A percentile compares a stretch with the other conserved stretches of the same genome.
phyloP scores from a whole-genome alignment of 2,329 filamentous ascomycete species.

The Scytalidium sp. region DNA sequence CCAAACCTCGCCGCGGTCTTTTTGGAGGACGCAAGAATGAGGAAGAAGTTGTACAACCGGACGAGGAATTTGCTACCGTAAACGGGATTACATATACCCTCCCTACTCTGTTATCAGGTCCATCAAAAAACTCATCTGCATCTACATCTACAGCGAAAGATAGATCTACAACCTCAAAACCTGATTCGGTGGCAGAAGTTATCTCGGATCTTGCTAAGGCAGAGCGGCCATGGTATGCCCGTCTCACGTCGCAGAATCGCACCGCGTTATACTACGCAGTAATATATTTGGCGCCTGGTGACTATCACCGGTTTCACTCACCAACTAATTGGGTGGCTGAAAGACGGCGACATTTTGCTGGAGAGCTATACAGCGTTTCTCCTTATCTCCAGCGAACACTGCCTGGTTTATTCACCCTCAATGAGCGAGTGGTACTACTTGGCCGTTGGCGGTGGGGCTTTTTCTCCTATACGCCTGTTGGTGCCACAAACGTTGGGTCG shows the following conservation, averaged over 20 bases:
- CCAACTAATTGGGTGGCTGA: constrained; percentile 95
- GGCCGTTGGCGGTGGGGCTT: constrained; percentile 97
- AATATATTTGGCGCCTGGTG: constrained; percentile 92
- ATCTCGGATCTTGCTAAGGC: constrained; percentile 77
- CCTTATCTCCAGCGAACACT: constrained; percentile 92
- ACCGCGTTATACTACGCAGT: constrained; percentile 89
- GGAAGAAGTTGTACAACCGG: constrained; percentile 68
- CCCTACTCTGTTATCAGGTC: constrained; percentile 81
- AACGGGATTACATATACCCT: constrained; percentile 97
- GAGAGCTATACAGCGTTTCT: constrained; percentile 91
- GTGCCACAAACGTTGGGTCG: constrained; percentile 94
- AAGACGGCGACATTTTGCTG: constrained; percentile 92
- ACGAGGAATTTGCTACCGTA: constrained; percentile 90
- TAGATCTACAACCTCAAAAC: constrained; percentile 65
- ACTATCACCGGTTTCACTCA: constrained; percentile 98
- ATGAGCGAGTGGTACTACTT: constrained; percentile 90
- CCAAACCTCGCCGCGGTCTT: constrained; percentile 18
- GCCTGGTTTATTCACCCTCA: constrained; percentile 92
- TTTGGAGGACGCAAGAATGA: constrained; percentile 24
- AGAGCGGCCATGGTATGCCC: constrained; percentile 67
- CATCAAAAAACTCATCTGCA: constrained; percentile 45
- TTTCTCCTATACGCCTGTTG: constrained; percentile 93
- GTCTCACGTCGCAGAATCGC: constrained; percentile 58
- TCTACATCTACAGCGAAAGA: constrained; percentile 41
- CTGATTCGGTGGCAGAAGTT: constrained; percentile 78